Evolutionary conservation across 768 basidiomycete genomes (phyloP).

Genomic region (Podaxis sp.): DNA sequence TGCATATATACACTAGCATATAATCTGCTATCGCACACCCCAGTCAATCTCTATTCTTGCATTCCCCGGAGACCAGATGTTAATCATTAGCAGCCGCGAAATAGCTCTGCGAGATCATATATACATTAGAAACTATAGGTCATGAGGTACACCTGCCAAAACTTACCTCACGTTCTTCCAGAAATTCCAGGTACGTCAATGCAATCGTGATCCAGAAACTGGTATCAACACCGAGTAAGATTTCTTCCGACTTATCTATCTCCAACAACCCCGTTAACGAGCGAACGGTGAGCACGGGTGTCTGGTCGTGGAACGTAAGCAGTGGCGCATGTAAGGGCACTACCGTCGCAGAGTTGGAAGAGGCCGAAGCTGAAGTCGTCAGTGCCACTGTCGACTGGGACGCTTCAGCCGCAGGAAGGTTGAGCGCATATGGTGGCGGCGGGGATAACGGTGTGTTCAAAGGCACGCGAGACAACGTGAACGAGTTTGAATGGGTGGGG

Average conservation of each 20-base stretch:
- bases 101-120: conserved; percentile 46
- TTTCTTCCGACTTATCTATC: conserved; percentile 55
- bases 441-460: conserved; percentile 27
- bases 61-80: not conserved
- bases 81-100: conserved; percentile 52
- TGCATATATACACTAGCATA: not conserved
- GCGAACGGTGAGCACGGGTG: conserved; percentile 60
- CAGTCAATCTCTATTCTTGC: not conserved
- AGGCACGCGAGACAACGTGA: conserved; percentile 48
- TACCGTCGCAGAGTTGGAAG: not conserved
- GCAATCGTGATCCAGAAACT: conserved; percentile 79
- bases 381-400: conserved; percentile 19
- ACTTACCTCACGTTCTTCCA: conserved; percentile 76
- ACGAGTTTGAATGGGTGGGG: conserved; percentile 63
- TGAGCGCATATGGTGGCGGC: conserved; percentile 38
- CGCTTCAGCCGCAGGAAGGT: conserved; percentile 15
- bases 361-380: conserved; percentile 23
- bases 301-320: conserved; percentile 70
- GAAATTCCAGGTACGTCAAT: conserved; percentile 73
- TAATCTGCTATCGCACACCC: not conserved
- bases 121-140: not conserved
- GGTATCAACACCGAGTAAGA: conserved; percentile 64
- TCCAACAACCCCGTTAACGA: conserved; percentile 64
- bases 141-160: not conserved
- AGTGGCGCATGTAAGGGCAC: conserved; percentile 37